A percentile compares a stretch with the other conserved stretches of the same genome.
phyloP scores from a whole-genome alignment of 352 stramenopile species.

The Globisporangium cystogenes region DNA sequence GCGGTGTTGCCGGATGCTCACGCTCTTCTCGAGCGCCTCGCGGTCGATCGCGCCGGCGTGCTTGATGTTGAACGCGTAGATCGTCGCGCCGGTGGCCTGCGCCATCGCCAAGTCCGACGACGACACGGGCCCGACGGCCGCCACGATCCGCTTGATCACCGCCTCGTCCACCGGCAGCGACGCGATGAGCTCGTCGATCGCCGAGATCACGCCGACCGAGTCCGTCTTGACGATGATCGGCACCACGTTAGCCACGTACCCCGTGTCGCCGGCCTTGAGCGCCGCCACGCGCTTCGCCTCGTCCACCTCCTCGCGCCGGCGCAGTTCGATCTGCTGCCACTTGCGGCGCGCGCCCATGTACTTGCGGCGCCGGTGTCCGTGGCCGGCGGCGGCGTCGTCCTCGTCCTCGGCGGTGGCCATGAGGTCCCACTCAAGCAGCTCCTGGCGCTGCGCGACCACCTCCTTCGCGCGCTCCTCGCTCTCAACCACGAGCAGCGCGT shows the following conservation, averaged over 20 bases:
- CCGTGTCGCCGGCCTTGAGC: slow-evolving; percentile 64
- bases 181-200: slow-evolving; percentile 82
- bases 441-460: slow-evolving; percentile 60
- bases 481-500: slow-evolving; percentile 65
- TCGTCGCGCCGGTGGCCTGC: slow-evolving; percentile 68
- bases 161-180: slow-evolving; percentile 63
- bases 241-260: slow-evolving; percentile 91
- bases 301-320: slow-evolving; percentile 54
- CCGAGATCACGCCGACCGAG: slow-evolving; percentile 95
- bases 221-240: slow-evolving; percentile 98
- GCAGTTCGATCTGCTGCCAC: slow-evolving; percentile 61
- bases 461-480: slow-evolving; percentile 79
- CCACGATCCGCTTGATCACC: slow-evolving; percentile 79
- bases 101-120: slow-evolving; percentile 83
- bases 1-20: slow-evolving; percentile 65
- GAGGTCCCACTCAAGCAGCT: slow-evolving; percentile 73
- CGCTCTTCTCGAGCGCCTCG: slow-evolving; percentile 72
- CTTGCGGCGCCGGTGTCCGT: slow-evolving; percentile 31
- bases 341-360: slow-evolving; percentile 51
- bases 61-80: slow-evolving; percentile 90
- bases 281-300: slow-evolving; percentile 64
- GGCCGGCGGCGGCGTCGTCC: slow-evolving; percentile 35
- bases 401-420: slow-evolving; percentile 56
- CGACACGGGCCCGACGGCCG: slow-evolving; percentile 75
- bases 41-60: slow-evolving; percentile 68